Conservation (phyloP, 2,329 filamentous ascomycete species). For the Knufia fluminis region DNA sequence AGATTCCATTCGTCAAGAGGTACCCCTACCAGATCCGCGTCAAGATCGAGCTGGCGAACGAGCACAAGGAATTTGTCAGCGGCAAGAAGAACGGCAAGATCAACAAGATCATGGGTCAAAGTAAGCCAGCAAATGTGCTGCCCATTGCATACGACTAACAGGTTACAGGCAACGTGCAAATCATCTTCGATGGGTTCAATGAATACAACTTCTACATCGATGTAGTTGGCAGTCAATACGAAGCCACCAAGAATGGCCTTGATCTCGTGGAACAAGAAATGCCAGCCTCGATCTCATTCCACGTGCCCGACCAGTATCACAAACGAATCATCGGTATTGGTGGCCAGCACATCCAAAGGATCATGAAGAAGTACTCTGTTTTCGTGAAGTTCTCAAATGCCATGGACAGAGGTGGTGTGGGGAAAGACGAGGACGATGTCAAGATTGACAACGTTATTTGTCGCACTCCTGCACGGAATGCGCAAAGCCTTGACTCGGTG, state of each 20-base stretch:
- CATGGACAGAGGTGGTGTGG: conserved; percentile 90
- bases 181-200: conserved; percentile 97
- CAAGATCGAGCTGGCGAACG: conserved; percentile 96
- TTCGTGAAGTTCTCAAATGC: conserved; percentile 99
- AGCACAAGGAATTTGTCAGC: conserved; percentile 98
- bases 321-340: conserved; percentile 99
- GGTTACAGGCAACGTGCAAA: conserved; percentile 73
- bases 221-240: conserved; percentile 83
- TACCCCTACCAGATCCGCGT: conserved; percentile 88
- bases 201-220: conserved; percentile 99
- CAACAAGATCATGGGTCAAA: conserved; percentile 99
- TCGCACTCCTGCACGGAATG: conserved; percentile 91
- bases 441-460: conserved; percentile 99
- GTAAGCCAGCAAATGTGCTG: conserved; percentile 37
- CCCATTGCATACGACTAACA: conserved; percentile 19
- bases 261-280: conserved; percentile 96
- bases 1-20: conserved; percentile 79
- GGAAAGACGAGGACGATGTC: conserved; percentile 93
- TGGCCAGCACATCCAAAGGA: conserved; percentile 95
- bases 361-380: conserved; percentile 99
- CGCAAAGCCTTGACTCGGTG: conserved; percentile 89
- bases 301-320: conserved; percentile 97
- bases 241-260: conserved; percentile 86
- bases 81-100: conserved; percentile 99
- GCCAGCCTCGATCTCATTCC: conserved; percentile 97